A percentile compares a stretch with the other conserved stretches of the same genome.
phyloP scores from a whole-genome alignment of 805 yeast genomes.

The Priceomyces fermenticarens region DNA sequence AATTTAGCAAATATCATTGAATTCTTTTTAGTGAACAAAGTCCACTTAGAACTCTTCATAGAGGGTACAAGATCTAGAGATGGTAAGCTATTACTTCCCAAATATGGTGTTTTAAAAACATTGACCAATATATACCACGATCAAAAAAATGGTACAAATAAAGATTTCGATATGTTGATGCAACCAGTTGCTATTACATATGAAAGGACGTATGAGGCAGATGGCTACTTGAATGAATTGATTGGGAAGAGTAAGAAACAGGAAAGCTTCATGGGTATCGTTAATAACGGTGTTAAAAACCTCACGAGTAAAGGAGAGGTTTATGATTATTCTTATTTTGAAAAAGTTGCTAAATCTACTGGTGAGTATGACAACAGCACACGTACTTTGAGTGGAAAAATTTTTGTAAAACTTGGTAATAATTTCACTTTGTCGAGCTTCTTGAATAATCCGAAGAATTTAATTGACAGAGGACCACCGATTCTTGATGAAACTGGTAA shows the following conservation, averaged over 20 bases:
- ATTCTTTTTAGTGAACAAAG: conserved; percentile 45
- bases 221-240: conserved; percentile 53
- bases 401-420: conserved; percentile 34
- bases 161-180: conserved; percentile 32
- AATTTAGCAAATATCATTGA: conserved; percentile 48
- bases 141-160: conserved; percentile 25
- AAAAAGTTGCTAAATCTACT: conserved; percentile 4
- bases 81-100: conserved; percentile 62
- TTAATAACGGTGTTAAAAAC: conserved; percentile 32
- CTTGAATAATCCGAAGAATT: conserved; percentile 5
- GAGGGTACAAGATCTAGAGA: conserved; percentile 68
- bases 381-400: conserved; percentile 31
- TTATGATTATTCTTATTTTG: conserved; percentile 7
- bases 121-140: conserved; percentile 44
- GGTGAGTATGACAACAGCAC: conserved; percentile 31
- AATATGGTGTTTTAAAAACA: conserved; percentile 57
- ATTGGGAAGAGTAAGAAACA: conserved; percentile 55
- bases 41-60: conserved; percentile 56
- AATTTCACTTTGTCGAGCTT: conserved; percentile 27
- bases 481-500: conserved; percentile 5
- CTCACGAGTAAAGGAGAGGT: conserved; percentile 13
- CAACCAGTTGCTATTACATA: conserved; percentile 59
- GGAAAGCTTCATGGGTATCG: conserved; percentile 43
- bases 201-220: conserved; percentile 56
- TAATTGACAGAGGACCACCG: conserved; percentile 12